These are phyloP conservation scores for Solanum megistacrolobum DNA, from an alignment of 257 asterid species.

Conservation along the genomic window DNA sequence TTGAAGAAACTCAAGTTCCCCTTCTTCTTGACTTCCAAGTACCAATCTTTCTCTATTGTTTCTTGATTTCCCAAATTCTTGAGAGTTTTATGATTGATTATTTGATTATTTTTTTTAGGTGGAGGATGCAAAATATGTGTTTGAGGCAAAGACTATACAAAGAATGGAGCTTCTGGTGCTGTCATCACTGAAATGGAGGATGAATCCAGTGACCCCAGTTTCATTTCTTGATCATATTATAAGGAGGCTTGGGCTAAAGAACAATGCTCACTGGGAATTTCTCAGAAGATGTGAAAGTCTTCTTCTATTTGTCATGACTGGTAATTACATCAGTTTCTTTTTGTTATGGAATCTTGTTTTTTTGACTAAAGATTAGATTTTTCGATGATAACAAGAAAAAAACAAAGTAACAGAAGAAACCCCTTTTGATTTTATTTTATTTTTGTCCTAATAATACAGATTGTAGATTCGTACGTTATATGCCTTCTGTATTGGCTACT, in stretches of 20 bases:
- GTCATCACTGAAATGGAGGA: conserved; percentile 68
- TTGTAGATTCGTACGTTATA: conserved; percentile 48
- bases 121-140: conserved; percentile 44
- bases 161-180: conserved; percentile 89
- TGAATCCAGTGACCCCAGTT: conserved; percentile 92
- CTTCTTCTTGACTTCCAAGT: conserved; percentile 88
- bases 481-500: conserved; percentile 74
- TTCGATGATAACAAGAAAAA: not conserved
- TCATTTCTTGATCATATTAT: conserved; percentile 72
- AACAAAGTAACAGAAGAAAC: not conserved
- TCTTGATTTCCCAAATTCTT: not conserved
- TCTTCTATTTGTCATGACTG: conserved; percentile 52
- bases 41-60: not conserved
- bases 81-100: not conserved
- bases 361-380: conserved; percentile 9
- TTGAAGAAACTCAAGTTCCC: conserved; percentile 77
- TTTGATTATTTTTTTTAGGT: conserved; percentile 21
- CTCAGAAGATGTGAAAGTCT: conserved; percentile 50
- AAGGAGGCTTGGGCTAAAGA: conserved; percentile 62
- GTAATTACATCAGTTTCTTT: conserved; percentile 17
- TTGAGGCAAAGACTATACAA: conserved; percentile 73
- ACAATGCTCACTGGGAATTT: conserved; percentile 45
- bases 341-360: not conserved
- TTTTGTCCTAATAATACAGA: conserved; percentile 27
- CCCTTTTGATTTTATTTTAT: not conserved